phyloP scores from a whole-genome alignment of 2,329 filamentous ascomycete genomes.

The Colletotrichum higginsianum region DNA sequence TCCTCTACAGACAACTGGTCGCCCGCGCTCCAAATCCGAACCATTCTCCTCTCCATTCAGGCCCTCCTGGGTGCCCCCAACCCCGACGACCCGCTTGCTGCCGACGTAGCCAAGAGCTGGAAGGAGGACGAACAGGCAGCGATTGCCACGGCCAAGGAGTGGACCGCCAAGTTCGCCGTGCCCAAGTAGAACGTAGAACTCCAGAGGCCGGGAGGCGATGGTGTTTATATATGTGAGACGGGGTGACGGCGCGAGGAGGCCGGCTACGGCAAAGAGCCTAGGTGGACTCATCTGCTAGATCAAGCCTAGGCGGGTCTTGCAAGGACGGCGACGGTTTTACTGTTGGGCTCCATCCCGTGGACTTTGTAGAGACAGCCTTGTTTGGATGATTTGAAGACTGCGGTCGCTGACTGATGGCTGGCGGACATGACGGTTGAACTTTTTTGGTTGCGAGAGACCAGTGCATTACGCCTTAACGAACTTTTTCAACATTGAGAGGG shows the following conservation, averaged over 20 bases:
- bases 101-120: conserved; percentile 98
- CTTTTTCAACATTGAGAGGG: conserved; percentile 17
- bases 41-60: conserved; percentile 98
- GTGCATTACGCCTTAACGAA: conserved; percentile 33
- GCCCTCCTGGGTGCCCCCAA: conserved; percentile 96
- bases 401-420: conserved; percentile 21
- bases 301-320: conserved; percentile 16
- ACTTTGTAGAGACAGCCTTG: conserved; percentile 20
- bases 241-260: conserved; percentile 14
- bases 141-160: conserved; percentile 92
- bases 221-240: background rate
- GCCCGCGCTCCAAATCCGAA: conserved; percentile 96
- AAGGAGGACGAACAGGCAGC: conserved; percentile 95
- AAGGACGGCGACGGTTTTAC: background rate
- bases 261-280: conserved; percentile 1
- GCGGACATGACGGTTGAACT: conserved; percentile 29
- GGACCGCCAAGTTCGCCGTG: conserved; percentile 88
- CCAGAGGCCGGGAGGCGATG: background rate
- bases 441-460: conserved; percentile 24
- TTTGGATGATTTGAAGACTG: conserved; percentile 11
- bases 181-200: conserved; percentile 47
- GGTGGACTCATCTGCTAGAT: conserved; percentile 13
- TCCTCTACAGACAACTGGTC: conserved; percentile 90
- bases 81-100: conserved; percentile 97
- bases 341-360: conserved; percentile 11